A percentile compares a stretch with the other conserved stretches of the same genome.
Conservation (phyloP, 176 grass and related monocot species). For the Raddia distichophylla region DNA sequence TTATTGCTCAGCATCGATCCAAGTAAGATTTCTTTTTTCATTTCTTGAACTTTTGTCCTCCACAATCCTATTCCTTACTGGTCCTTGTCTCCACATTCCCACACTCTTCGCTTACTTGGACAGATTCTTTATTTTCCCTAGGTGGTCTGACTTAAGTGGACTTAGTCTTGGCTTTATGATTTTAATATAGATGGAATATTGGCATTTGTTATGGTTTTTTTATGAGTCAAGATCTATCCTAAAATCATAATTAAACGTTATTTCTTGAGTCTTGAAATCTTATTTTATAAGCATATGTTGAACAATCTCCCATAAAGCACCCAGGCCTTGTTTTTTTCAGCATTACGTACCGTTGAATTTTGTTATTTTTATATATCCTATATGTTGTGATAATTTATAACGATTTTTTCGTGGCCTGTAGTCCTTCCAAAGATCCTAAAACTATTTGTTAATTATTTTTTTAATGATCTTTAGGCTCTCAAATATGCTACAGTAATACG, state of each 20-base stretch:
- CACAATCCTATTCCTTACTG: not conserved
- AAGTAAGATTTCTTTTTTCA: slow-evolving; percentile 53
- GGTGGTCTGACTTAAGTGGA: slow-evolving; percentile 9
- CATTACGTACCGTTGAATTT: too few species aligned
- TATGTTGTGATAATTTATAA: too few species aligned
- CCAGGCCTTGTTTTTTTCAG: too few species aligned
- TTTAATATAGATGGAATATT: slow-evolving; percentile 2
- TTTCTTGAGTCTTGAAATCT: not conserved
- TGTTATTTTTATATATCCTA: too few species aligned
- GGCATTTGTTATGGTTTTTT: not conserved
- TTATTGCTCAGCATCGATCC: slow-evolving; percentile 93
- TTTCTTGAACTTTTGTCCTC: slow-evolving; percentile 17
- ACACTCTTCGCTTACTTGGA: not conserved
- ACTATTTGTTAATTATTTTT: too few species aligned
- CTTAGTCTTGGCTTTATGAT: slow-evolving; percentile 15
- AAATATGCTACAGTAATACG: too few species aligned
- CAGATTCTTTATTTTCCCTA: slow-evolving; percentile 10
- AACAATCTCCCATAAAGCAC: not conserved
- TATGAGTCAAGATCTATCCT: not conserved
- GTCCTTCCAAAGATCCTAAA: too few species aligned
- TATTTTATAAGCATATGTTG: not conserved
- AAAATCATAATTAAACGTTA: not conserved
- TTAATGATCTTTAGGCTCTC: too few species aligned
- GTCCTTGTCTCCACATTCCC: not conserved
- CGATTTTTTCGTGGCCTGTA: too few species aligned